Base-by-base conservation (phyloP, 2,329 filamentous ascomycete genomes). In the Colletotrichum plurivorum region DNA sequence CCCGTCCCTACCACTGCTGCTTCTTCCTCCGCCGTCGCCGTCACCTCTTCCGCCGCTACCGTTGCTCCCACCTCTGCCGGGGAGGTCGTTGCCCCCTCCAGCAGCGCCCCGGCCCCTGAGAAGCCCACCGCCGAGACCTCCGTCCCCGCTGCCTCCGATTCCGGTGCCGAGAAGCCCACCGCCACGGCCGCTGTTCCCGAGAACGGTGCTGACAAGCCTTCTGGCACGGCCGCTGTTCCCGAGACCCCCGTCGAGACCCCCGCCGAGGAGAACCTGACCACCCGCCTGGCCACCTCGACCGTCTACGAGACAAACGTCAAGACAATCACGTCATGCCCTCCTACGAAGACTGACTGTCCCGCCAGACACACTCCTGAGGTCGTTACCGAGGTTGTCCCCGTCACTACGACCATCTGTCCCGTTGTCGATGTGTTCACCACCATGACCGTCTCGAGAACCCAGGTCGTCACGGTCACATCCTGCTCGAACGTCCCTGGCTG, bases 371-470 rank as follows among this genome's bases (percentile, higher is more conserved):
- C 66, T 15, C 66, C 69, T 36, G n/a, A 51, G 10, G 7, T 67
- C 36, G 59, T 68, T 8, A 68, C 68, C 65, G 77, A 82, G 71
- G 76, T 76, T 2, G 78, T 85, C 39, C 72, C 81, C 31, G 52
- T 84, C 46, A 84, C 81, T 72, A 86, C 84, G 12, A 85, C 84
- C 12, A 77, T 85, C 63, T 85, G 81, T 75, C 81, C 82, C 5
- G 66, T 69, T 15, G 76, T 80, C 18, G 68, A 70, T 51, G 52
- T 63, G 15, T 52, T 66, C 22, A 70, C 67, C 13, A 56, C 18
- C 4, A 36, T 64, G 55, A 64, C 66, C 55, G 61, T 71, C 0
- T 66, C 76, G 25, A 76, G 73, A 64, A 75, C 76, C 53, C 72
- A 72, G 27, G 63, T 74, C 20, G 72, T 69, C 18, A 77, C 77